A percentile compares a stretch with the other conserved stretches of the same genome.
Evolutionary conservation across 176 grass and related monocot genomes (phyloP).

Genomic region (Rhipidocladum racemiflorum): DNA sequence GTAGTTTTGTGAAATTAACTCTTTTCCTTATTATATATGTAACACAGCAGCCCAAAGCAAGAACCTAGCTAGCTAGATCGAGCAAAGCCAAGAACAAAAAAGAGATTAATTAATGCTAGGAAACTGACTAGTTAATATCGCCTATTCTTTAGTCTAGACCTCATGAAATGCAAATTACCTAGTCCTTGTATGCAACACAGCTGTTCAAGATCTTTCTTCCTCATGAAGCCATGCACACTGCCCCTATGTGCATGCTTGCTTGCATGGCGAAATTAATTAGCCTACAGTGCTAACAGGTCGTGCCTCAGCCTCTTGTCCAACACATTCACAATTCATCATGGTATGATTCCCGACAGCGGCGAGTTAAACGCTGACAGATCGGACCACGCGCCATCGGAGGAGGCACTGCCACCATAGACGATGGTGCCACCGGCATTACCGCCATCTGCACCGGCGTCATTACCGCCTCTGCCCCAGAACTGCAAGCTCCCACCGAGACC

Average conservation of each 20-base stretch:
- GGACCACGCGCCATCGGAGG: background rate
- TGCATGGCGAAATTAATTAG: background rate
- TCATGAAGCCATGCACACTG: background rate
- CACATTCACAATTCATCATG: slow-evolving; percentile 7
- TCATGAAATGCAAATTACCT: background rate
- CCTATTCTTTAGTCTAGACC: background rate
- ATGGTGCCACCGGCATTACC: background rate
- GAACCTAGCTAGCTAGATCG: background rate
- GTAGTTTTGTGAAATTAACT: too few relatives aligned
- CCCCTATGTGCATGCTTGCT: background rate
- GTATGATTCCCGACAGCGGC: slow-evolving; percentile 33
- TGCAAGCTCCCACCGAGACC: slow-evolving; percentile 28
- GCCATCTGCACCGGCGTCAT: background rate
- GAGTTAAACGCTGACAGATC: slow-evolving; percentile 38
- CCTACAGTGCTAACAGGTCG: background rate
- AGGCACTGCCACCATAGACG: background rate
- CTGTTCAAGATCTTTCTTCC: background rate
- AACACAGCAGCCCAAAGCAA: too few relatives aligned
- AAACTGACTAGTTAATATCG: background rate
- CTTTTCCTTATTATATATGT: too few relatives aligned
- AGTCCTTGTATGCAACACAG: background rate
- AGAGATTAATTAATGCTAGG: background rate
- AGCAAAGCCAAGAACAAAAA: background rate
- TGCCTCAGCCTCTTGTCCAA: background rate
- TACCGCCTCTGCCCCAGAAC: slow-evolving; percentile 19